Evolutionary conservation across 768 basidiomycete genomes (phyloP).

Genomic region (Tulasnella sp.): DNA sequence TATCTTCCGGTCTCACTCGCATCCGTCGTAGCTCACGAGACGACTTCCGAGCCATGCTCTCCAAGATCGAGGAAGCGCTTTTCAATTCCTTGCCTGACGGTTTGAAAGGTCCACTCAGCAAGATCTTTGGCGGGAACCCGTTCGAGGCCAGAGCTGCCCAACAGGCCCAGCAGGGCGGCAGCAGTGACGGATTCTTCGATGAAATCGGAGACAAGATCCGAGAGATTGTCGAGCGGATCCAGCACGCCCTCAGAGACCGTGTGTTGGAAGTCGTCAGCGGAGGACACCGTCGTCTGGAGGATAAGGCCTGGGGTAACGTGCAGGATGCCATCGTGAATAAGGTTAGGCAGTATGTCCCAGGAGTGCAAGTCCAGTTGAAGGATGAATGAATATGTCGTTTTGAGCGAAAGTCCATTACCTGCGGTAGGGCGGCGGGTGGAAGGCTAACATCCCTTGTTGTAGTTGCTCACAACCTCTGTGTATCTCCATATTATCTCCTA

Average conservation of each 20-base stretch:
- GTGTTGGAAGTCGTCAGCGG: conserved; percentile 7
- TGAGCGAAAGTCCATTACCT: no score
- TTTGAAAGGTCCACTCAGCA: neutral
- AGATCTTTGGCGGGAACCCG: conserved; percentile 8
- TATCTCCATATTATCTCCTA: no score
- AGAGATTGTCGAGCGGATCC: conserved; percentile 8
- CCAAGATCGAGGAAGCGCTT: conserved; percentile 7
- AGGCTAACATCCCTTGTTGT: no score
- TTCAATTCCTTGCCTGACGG: conserved; percentile 7
- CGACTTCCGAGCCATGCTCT: conserved; percentile 9
- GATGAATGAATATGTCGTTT: neutral
- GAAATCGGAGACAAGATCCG: conserved; percentile 4
- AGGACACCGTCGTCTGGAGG: conserved; percentile 11
- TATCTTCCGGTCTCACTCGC: neutral
- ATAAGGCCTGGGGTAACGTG: conserved; percentile 12
- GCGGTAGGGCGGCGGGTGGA: no score
- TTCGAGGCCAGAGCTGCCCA: neutral
- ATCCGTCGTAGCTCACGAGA: conserved; percentile 4
- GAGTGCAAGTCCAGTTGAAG: conserved; percentile 12
- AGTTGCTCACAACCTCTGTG: no score
- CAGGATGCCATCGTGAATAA: conserved; percentile 8
- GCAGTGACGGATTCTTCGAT: neutral
- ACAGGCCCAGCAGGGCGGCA: neutral
- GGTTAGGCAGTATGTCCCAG: conserved; percentile 5
- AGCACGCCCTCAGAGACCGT: neutral